phyloP scores from a whole-genome alignment of 148 eudicot genomes.

The Heliamphora exappendiculata region DNA sequence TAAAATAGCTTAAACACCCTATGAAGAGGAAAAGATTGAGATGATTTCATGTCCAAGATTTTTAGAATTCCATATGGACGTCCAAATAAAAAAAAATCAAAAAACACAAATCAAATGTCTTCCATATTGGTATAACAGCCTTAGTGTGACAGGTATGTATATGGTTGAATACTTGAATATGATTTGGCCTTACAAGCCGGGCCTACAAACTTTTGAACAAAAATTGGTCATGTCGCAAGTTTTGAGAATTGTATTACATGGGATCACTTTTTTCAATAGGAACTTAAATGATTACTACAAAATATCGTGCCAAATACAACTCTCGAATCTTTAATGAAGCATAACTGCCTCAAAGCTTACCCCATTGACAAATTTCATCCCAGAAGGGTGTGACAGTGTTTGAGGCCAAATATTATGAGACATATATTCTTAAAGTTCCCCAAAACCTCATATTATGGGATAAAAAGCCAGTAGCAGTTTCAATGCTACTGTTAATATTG shows the following conservation, averaged over 20 bases:
- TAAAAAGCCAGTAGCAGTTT: neutral
- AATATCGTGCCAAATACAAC: neutral
- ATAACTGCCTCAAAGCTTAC: neutral
- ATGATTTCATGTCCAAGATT: neutral
- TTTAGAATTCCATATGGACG: neutral
- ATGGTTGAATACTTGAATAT: neutral
- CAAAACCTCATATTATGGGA: neutral
- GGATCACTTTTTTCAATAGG: neutral
- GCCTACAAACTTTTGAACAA: neutral
- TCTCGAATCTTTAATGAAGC: neutral
- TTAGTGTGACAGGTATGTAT: neutral
- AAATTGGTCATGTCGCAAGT: neutral
- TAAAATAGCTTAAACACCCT: neutral
- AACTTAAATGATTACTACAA: neutral
- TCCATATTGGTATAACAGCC: neutral
- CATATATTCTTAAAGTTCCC: neutral
- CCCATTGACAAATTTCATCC: neutral
- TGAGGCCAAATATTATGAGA: neutral
- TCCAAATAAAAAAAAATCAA: neutral
- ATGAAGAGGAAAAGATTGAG: neutral
- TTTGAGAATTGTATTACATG: neutral
- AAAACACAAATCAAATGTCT: neutral
- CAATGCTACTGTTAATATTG: neutral
- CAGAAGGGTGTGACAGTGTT: neutral
- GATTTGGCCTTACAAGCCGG: neutral